Evolutionary conservation across 805 yeast genomes (phyloP).

Genomic region (Debaryomyces maramus): DNA sequence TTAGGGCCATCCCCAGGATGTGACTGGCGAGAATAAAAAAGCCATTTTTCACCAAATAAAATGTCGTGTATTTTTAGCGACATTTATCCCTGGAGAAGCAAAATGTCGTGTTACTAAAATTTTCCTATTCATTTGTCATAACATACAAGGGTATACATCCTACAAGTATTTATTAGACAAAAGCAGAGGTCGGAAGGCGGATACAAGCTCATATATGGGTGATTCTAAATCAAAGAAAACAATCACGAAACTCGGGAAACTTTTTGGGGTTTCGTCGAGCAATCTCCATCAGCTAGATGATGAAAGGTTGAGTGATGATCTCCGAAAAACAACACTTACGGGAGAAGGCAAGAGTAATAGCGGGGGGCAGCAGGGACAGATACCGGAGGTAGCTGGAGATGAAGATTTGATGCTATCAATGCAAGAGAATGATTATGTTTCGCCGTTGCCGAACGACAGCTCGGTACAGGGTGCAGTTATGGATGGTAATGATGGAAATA

Average conservation of each 20-base stretch:
- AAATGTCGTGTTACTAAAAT: conserved; percentile 4
- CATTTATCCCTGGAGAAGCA: no score
- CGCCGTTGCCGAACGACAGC: conserved; percentile 12
- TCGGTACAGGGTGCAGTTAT: not conserved
- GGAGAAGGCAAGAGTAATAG: not conserved
- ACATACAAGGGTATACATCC: not conserved
- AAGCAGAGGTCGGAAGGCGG: not conserved
- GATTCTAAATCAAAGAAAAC: conserved; percentile 20
- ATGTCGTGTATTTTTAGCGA: no score
- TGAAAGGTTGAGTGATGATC: not conserved
- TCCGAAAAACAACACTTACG: not conserved
- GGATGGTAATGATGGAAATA: not conserved
- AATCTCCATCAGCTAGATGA: conserved; percentile 9
- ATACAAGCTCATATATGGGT: conserved; percentile 10
- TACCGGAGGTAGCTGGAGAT: conserved; percentile 3
- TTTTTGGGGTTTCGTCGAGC: conserved; percentile 20
- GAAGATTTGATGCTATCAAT: conserved; percentile 7
- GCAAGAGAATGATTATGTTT: conserved; percentile 12
- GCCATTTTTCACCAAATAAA: no score
- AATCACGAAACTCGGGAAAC: conserved; percentile 20
- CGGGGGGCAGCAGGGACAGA: not conserved
- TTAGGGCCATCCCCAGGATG: no score
- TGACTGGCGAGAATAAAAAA: no score
- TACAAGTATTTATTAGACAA: not conserved
- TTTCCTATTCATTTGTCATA: conserved; percentile 1